phyloP scores from a whole-genome alignment of 2,329 filamentous ascomycete genomes.

The Hypoxylon sp. region DNA sequence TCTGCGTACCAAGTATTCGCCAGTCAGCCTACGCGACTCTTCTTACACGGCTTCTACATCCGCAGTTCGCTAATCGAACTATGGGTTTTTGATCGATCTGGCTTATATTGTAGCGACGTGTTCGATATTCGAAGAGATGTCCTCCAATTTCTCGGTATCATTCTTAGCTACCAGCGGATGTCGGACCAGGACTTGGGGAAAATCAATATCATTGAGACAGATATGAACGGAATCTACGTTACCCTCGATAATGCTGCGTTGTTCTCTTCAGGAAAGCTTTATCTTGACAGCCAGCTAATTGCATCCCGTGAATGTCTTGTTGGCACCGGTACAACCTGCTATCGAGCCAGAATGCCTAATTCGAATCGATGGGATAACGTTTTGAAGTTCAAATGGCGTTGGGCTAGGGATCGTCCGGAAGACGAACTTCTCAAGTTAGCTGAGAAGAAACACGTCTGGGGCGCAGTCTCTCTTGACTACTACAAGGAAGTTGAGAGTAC shows the following conservation, averaged over 20 bases:
- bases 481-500: slow-evolving; percentile 49
- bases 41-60: slow-evolving; percentile 58
- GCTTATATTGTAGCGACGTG: slow-evolving; percentile 53
- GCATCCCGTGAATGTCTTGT: slow-evolving; percentile 49
- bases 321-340: slow-evolving; percentile 54
- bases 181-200: slow-evolving; percentile 51
- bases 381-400: slow-evolving; percentile 57
- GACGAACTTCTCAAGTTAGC: slow-evolving; percentile 54
- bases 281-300: slow-evolving; percentile 53
- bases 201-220: slow-evolving; percentile 46
- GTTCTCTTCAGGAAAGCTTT: slow-evolving; percentile 48
- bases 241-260: slow-evolving; percentile 27
- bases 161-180: slow-evolving; percentile 55
- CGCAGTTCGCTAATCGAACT: slow-evolving; percentile 54
- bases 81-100: slow-evolving; percentile 59
- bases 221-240: slow-evolving; percentile 46
- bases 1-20: slow-evolving; percentile 51
- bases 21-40: slow-evolving; percentile 55
- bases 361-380: slow-evolving; percentile 51
- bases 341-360: slow-evolving; percentile 49
- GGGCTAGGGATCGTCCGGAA: slow-evolving; percentile 52
- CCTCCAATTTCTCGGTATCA: slow-evolving; percentile 50
- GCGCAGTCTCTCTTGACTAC: slow-evolving; percentile 51
- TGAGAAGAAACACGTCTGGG: slow-evolving; percentile 51
- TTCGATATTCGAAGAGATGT: slow-evolving; percentile 54